These are phyloP conservation scores for Dittrichia graveolens DNA, from an alignment of 129 eudicot species.

Conservation along the genomic window DNA sequence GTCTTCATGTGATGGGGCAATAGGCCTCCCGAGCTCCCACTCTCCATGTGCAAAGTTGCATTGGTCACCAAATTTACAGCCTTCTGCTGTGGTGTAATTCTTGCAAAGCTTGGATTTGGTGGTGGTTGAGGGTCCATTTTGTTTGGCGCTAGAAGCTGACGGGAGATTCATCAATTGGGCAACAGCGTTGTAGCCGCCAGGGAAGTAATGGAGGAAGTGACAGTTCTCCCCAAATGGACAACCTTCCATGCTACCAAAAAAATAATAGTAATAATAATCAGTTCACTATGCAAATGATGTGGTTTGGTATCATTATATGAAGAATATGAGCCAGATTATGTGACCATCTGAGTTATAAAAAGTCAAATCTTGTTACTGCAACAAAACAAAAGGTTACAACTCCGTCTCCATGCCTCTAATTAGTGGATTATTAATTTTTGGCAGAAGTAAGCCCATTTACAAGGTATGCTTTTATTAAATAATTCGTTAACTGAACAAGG, in stretches of 20 bases:
- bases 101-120: constrained; percentile 72
- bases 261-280: constrained; percentile 1
- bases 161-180: constrained; percentile 78
- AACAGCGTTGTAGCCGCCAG: constrained; percentile 92
- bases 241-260: constrained; percentile 66
- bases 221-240: constrained; percentile 93
- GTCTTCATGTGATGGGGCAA: constrained; percentile 50
- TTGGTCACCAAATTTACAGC: constrained; percentile 89
- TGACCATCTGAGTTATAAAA: not conserved
- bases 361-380: not conserved
- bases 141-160: constrained; percentile 48
- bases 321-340: constrained; percentile 1
- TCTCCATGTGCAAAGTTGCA: constrained; percentile 91
- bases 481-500: constrained; percentile 28
- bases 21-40: constrained; percentile 77
- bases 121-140: constrained; percentile 42
- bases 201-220: constrained; percentile 87
- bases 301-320: not conserved
- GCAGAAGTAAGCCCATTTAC: not conserved
- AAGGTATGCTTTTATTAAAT: constrained; percentile 12
- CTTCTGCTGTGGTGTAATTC: constrained; percentile 74
- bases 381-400: not conserved
- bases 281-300: not conserved
- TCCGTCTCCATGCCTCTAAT: too few species aligned
- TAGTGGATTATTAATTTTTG: too few species aligned